Conservation (phyloP, 2,329 filamentous ascomycete genomes). For the Lecanicillium sp. region DNA sequence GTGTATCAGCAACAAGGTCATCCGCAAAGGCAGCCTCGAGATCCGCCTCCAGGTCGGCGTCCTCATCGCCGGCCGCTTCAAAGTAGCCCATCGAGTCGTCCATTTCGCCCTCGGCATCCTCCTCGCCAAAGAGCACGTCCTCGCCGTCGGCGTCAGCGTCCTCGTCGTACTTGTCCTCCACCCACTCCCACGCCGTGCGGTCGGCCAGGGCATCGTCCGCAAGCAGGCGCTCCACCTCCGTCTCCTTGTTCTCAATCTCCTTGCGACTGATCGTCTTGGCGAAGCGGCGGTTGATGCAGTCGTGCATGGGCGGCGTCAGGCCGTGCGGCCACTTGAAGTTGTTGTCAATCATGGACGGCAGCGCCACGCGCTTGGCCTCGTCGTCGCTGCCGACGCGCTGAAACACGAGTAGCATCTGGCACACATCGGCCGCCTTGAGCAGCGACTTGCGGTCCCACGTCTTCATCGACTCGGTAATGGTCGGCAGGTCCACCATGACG, state of each 20-base stretch:
- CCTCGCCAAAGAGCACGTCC: slow-evolving; percentile 45
- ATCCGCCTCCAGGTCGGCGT: slow-evolving; percentile 46
- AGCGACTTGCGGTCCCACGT: slow-evolving; percentile 84
- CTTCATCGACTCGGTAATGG: slow-evolving; percentile 86
- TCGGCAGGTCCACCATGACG: slow-evolving; percentile 74
- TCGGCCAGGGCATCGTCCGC: slow-evolving; percentile 57
- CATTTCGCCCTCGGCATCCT: slow-evolving; percentile 36
- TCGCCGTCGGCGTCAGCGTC: slow-evolving; percentile 47
- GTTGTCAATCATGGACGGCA: slow-evolving; percentile 64
- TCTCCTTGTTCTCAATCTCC: slow-evolving; percentile 78
- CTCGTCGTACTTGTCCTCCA: slow-evolving; percentile 46
- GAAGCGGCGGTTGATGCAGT: slow-evolving; percentile 74
- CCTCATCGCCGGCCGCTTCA: slow-evolving; percentile 26
- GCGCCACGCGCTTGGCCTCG: slow-evolving; percentile 57
- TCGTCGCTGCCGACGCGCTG: slow-evolving; percentile 57
- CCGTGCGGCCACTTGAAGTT: slow-evolving; percentile 76
- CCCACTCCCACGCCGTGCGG: slow-evolving; percentile 56
- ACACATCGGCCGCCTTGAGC: slow-evolving; percentile 83
- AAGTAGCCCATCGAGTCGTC: slow-evolving; percentile 36
- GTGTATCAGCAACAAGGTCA: slow-evolving; percentile 30
- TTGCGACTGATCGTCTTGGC: slow-evolving; percentile 75
- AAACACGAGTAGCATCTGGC: slow-evolving; percentile 80
- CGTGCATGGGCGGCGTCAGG: slow-evolving; percentile 80
- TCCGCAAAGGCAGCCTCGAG: slow-evolving; percentile 46
- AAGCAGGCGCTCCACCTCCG: slow-evolving; percentile 67